These are phyloP conservation scores for Anethum foeniculum DNA, from an alignment of 140 eudicot species.

Conservation along the genomic window DNA sequence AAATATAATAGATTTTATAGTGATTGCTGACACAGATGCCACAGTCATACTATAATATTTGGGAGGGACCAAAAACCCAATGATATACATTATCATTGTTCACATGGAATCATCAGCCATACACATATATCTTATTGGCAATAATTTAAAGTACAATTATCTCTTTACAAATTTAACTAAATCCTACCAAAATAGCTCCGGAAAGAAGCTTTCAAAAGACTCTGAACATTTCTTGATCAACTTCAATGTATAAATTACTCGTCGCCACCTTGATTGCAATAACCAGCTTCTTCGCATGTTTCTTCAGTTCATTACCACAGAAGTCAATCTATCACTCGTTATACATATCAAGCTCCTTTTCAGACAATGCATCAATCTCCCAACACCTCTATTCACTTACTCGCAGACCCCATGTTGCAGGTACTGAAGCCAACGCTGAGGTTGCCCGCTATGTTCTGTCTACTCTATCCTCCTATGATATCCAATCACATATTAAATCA, in stretches of 20 bases:
- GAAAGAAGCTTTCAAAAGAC: neutral
- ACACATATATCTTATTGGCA: neutral
- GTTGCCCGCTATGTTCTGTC: slow-evolving; percentile 64
- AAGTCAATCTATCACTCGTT: slow-evolving; percentile 40
- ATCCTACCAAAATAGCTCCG: neutral
- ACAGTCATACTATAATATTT: neutral
- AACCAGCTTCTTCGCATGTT: slow-evolving; percentile 32
- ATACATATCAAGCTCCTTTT: slow-evolving; percentile 37
- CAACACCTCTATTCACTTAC: slow-evolving; percentile 69
- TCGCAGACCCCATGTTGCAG: slow-evolving; percentile 69
- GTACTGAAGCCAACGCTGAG: slow-evolving; percentile 59
- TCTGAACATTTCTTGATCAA: slow-evolving; percentile 2
- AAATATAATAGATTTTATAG: neutral
- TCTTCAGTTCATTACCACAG: slow-evolving; percentile 24
- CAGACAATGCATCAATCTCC: slow-evolving; percentile 49
- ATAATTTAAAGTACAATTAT: neutral
- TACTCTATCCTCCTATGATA: slow-evolving; percentile 41
- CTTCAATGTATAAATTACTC: slow-evolving; percentile 19
- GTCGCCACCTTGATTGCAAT: slow-evolving; percentile 35
- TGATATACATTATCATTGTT: neutral
- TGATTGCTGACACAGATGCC: neutral
- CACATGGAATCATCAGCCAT: neutral
- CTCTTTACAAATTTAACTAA: neutral
- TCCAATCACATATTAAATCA: slow-evolving; percentile 41
- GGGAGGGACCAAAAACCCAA: neutral